Base-by-base conservation (phyloP, 1,139 yeast genomes). In the Yamadazyma siamensis region DNA sequence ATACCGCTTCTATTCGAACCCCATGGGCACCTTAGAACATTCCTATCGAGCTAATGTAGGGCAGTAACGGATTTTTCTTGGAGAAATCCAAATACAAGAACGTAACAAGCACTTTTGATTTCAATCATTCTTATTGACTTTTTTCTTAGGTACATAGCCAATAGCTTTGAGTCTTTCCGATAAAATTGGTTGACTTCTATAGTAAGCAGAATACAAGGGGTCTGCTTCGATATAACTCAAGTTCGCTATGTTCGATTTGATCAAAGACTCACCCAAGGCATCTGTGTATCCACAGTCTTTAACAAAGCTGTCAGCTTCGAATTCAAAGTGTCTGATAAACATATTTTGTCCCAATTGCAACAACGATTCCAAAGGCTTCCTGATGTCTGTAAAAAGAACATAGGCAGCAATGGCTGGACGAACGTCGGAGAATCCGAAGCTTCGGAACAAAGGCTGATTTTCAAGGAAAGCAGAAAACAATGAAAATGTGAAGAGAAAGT, bases 251-350 rank as follows among this genome's bases (percentile, higher is more conserved):
- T 82, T 84, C 43, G 91, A 64, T 41, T 73, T 78, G 51, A 86
- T 80, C 52, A 91, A 73, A 2, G 96, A 80, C 36, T 68, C 67
- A 31, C 84, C 74, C 54, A 91, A 74, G 32, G 79, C 80, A 21
- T 72, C 68, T 6, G 83, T 69, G 52, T 79, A 80, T 17, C 95
- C 95, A 44, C 80, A 73, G 31, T 71, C 65, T 36, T 75, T 77
- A 8, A 97, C 96, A 52, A 75, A 89, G 34, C 71, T 77, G 55
- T 91, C 97, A 15, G 98, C 98, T 60, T 91, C 88, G 50, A 80
- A 91, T 63, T 91, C 98, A 47, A 82, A 82, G 48, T 78, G 77
- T 71, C 98, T 82, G 10, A 89, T 77, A 35, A 86, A 55, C 35
- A 80, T 62, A 54, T 86, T 83, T 67, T 75, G 72, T 21, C 63